Evolutionary conservation across 352 stramenopile species (phyloP), one percentile per base, ranked within the genome.

Genomic region (Phytopythium ostracodes): DNA sequence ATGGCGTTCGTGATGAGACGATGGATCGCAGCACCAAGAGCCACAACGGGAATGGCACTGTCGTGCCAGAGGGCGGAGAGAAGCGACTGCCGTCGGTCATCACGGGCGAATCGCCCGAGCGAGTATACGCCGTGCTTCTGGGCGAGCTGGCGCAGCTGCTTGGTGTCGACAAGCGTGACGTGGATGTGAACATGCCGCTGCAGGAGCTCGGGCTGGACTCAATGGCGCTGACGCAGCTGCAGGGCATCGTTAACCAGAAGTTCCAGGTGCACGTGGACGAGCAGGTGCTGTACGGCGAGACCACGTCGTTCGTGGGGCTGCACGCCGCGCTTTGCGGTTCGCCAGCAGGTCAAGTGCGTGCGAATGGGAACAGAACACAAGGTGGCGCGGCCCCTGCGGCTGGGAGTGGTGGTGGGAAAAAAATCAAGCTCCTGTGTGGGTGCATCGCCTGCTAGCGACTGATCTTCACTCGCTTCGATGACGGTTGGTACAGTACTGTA

Each of bases 221-320:
- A 58, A 91, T 98, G 68, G 91, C 74, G 10, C 67, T 99, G 31
- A 97, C 94, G 42, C 96, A 98, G 71, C 88, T 99, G 20, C 97
- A 98, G 73, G 96, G 96, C 12, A 84, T 98, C 38, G 82, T 98
- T 40, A 80, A 88, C 50, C 78, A 90, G 42, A 79, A 88, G 59
- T 98, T 97, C 77, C 78, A 84, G 31, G 74, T 96, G 36, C 87
- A 97, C 55, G 77, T 98, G 12, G 89, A 88, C 20, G 95, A 98
- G 65, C 89, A 98, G 60, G 82, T 98, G 59, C 71, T 98, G 18
- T 98, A 98, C 69, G 70, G 80, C 10, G 93, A 98, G 60, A 67
- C 75, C 17, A 97, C 87, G 38, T 81, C 96, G 25, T 77, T 94
- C 7, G 87, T 87, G 31, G 77, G 90, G 60, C 82, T 97, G 10